A percentile compares a stretch with the other conserved stretches of the same genome.
phyloP scores from a whole-genome alignment of 345 rosid species.

The Boechera divaricarpa region DNA sequence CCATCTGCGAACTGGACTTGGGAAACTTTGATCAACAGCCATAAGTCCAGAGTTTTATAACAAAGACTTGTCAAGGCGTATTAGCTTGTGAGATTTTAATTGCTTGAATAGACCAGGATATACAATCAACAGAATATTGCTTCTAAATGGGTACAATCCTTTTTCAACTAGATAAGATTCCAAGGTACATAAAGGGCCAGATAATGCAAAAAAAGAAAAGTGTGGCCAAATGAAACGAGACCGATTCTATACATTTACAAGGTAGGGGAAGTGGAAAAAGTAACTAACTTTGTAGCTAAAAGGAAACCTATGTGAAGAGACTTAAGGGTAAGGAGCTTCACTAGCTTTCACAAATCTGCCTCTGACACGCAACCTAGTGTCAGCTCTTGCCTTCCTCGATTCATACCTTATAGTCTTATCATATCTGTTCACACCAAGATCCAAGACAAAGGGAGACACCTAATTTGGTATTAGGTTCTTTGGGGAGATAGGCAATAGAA shows the following conservation, averaged over 20 bases:
- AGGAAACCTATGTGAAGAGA: slow-evolving; percentile 17
- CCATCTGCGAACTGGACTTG: no score
- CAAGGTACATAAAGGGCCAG: slow-evolving; percentile 10
- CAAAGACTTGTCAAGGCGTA: not conserved
- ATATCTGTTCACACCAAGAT: slow-evolving; percentile 53
- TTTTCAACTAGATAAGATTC: slow-evolving; percentile 24
- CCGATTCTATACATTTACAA: slow-evolving; percentile 27
- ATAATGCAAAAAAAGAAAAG: not conserved
- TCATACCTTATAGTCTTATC: slow-evolving; percentile 93
- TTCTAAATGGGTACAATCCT: slow-evolving; percentile 13
- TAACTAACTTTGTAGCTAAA: slow-evolving; percentile 31
- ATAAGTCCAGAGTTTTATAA: no score
- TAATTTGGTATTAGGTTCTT: not conserved
- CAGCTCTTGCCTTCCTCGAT: slow-evolving; percentile 97
- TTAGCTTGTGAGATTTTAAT: slow-evolving; percentile 1
- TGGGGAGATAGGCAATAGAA: not conserved
- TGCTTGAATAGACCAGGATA: slow-evolving; percentile 16
- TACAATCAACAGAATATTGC: not conserved
- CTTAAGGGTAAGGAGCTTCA: slow-evolving; percentile 53
- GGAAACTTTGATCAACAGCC: no score
- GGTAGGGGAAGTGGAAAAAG: not conserved
- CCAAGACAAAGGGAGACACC: not conserved
- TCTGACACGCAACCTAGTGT: slow-evolving; percentile 85
- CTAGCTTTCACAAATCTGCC: slow-evolving; percentile 92
- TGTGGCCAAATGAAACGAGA: slow-evolving; percentile 1